Conservation (phyloP, 306 rosid species). For the Mucuna pruriens region DNA sequence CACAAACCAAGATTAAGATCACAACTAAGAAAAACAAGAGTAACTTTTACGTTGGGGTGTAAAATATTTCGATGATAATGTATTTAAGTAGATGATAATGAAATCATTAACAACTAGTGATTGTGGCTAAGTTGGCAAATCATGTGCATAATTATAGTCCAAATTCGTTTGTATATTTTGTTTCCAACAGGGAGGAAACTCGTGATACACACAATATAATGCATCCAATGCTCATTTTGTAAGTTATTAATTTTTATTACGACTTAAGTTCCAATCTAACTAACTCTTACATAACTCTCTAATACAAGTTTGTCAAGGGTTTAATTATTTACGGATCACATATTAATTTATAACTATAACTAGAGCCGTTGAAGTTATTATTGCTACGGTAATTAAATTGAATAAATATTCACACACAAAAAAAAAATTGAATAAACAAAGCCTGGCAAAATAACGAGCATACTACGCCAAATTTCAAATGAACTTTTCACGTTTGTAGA, state of each 20-base stretch:
- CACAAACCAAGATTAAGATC: neutral
- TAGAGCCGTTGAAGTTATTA: neutral
- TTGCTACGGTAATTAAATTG: neutral
- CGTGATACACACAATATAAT: neutral
- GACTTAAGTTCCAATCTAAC: neutral
- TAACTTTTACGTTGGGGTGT: neutral
- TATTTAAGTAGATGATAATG: constrained; percentile 36
- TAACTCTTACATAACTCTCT: neutral
- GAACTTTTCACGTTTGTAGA: neutral
- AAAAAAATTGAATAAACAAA: neutral
- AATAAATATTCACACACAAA: too few relatives aligned
- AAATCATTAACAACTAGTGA: constrained; percentile 11
- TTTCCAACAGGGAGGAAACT: neutral
- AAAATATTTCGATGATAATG: constrained; percentile 32
- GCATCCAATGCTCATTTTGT: neutral
- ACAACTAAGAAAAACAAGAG: neutral
- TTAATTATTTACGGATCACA: neutral
- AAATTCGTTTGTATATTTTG: neutral
- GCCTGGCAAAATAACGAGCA: neutral
- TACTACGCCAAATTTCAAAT: neutral
- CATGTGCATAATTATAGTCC: neutral
- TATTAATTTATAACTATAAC: neutral
- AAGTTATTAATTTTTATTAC: neutral
- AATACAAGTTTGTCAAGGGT: neutral
- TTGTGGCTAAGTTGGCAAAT: constrained; percentile 31